Percentiles rank a stretch among this genome's conserved stretches.
Evolutionary conservation across 306 rosid genomes (phyloP).

Genomic region (Canavalia ensiformis): DNA sequence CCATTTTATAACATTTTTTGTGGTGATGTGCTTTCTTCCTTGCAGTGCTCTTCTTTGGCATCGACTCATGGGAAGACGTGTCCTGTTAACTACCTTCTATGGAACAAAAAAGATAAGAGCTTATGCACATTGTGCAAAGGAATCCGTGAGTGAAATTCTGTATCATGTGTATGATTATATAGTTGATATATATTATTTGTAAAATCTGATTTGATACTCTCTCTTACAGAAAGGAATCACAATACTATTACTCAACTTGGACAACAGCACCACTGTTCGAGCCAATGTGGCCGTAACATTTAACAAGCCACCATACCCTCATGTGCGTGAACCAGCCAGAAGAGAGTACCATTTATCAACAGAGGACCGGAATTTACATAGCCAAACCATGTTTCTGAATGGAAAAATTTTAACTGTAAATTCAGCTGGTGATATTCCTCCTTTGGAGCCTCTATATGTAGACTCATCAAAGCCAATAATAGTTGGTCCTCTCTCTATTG

Average conservation of each 20-base stretch:
- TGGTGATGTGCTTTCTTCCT: conserved; percentile 32
- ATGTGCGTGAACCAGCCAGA: conserved; percentile 52
- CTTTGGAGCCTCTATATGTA: conserved; percentile 67
- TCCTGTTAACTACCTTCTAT: conserved; percentile 66
- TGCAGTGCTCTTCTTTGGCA: conserved; percentile 95
- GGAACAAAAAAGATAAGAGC: conserved; percentile 77
- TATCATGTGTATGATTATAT: conserved; percentile 18
- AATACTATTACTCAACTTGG: conserved; percentile 78
- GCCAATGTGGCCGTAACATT: conserved; percentile 47
- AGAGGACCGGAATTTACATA: conserved; percentile 70
- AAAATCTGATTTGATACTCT: conserved; percentile 42
- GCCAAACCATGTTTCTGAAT: conserved; percentile 83
- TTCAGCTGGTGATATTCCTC: conserved; percentile 79
- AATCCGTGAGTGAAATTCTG: conserved; percentile 67
- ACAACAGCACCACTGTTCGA: conserved; percentile 58
- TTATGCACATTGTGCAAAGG: conserved; percentile 91
- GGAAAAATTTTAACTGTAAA: conserved; percentile 69
- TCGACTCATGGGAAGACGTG: conserved; percentile 84
- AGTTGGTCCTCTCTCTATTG: conserved; percentile 81
- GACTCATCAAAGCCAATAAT: conserved; percentile 67
- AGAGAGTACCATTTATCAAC: conserved; percentile 86
- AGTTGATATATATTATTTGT: background rate
- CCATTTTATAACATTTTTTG: background rate
- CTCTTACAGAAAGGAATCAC: conserved; percentile 80
- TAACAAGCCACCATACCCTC: conserved; percentile 39